These are phyloP conservation scores for Xylaria grammica DNA, from an alignment of 495 filamentous ascomycete species.

Conservation along the genomic window DNA sequence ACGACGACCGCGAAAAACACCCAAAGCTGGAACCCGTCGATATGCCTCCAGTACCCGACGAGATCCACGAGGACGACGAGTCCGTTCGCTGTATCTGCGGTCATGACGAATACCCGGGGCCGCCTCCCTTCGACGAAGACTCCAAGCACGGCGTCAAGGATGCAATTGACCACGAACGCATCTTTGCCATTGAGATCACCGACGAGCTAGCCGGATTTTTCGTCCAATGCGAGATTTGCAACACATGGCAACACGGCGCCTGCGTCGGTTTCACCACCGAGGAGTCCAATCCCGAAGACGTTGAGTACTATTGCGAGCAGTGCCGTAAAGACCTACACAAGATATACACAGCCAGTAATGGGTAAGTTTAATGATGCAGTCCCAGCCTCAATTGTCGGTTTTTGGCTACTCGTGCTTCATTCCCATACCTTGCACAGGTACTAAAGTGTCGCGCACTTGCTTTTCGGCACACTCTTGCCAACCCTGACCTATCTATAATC, in stretches of 20 bases:
- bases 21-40: constrained; percentile 55
- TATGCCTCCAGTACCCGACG: constrained; percentile 61
- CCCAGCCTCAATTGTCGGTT: constrained; percentile 6
- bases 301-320: constrained; percentile 94
- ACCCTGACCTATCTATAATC: background rate
- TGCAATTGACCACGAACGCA: constrained; percentile 55
- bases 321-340: constrained; percentile 91
- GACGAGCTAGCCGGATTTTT: constrained; percentile 94
- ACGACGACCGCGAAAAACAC: constrained; percentile 50
- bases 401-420: background rate
- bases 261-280: constrained; percentile 98
- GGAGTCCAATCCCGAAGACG: constrained; percentile 77
- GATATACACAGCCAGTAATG: constrained; percentile 77
- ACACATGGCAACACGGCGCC: constrained; percentile 98
- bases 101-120: constrained; percentile 91
- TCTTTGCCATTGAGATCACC: constrained; percentile 70
- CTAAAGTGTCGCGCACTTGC: background rate
- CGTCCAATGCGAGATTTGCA: constrained; percentile 96
- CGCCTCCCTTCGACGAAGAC: constrained; percentile 71
- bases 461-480: background rate
- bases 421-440: background rate
- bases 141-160: constrained; percentile 56
- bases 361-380: constrained; percentile 64
- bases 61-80: constrained; percentile 86
- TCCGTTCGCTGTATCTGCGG: constrained; percentile 94